Evolutionary conservation across 257 asterid genomes (phyloP).

Genomic region (Lycium barbarum): DNA sequence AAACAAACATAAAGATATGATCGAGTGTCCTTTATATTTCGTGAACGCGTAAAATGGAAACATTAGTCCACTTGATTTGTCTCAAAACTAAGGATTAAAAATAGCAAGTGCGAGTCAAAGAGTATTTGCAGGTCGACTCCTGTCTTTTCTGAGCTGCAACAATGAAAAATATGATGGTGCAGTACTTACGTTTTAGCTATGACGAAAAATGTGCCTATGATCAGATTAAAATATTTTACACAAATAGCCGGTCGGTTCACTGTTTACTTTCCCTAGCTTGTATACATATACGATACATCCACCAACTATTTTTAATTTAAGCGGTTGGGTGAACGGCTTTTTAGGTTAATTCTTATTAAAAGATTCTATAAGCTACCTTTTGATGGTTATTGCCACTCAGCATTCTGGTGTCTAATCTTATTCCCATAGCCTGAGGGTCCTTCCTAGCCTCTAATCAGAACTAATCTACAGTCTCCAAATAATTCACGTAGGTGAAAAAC

Average conservation of each 20-base stretch:
- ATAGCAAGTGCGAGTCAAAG: not conserved
- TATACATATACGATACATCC: too few relatives aligned
- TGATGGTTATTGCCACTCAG: not conserved
- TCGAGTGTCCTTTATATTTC: not conserved
- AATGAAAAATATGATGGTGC: not conserved
- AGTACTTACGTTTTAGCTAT: not conserved
- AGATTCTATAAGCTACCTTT: not conserved
- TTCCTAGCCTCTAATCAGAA: not conserved
- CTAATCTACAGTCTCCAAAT: not conserved
- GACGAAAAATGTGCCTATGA: not conserved
- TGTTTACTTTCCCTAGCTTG: too few relatives aligned
- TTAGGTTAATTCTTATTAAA: not conserved
- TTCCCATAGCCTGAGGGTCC: not conserved
- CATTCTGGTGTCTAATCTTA: not conserved
- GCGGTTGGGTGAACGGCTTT: too few relatives aligned
- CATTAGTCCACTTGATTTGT: not conserved
- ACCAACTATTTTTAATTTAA: too few relatives aligned
- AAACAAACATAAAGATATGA: constrained; percentile 12
- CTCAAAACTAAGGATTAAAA: not conserved
- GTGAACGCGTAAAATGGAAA: not conserved
- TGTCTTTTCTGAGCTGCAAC: not conserved
- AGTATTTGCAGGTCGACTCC: not conserved
- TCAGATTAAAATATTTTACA: not conserved
- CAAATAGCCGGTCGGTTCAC: too few relatives aligned
- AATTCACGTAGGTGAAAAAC: not conserved